phyloP scores from a whole-genome alignment of 2,329 filamentous ascomycete species.

The Lasiodiplodia citricola region DNA sequence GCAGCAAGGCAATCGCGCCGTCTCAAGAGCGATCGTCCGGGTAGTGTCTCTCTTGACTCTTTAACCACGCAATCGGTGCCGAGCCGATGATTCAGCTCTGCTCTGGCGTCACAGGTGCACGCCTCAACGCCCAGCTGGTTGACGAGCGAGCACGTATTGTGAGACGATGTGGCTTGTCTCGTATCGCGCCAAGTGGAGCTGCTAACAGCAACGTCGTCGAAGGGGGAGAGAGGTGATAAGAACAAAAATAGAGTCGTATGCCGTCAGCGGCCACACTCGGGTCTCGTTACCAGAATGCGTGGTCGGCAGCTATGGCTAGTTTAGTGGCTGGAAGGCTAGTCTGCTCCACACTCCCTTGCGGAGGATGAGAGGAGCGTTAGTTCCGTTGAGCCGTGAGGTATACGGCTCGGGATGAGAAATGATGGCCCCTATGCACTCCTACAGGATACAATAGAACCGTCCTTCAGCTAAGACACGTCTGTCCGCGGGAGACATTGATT shows the following conservation, averaged over 20 bases:
- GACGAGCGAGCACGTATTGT: not conserved
- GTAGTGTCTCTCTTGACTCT: not conserved
- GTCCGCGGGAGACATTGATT: not conserved
- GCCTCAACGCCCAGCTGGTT: not conserved
- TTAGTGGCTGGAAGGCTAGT: not conserved
- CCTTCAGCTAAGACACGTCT: not conserved
- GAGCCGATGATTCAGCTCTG: not conserved
- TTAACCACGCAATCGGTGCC: not conserved
- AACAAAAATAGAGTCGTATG: conserved; percentile 4
- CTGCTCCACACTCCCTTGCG: not conserved
- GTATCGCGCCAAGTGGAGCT: conserved; percentile 3
- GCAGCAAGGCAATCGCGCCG: not conserved
- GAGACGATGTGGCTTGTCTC: conserved; percentile 1
- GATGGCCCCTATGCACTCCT: not conserved
- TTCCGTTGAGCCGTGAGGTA: not conserved
- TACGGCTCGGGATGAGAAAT: not conserved
- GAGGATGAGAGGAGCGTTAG: not conserved
- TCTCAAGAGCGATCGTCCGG: not conserved
- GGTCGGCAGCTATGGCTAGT: not conserved
- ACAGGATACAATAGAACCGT: not conserved
- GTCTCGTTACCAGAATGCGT: not conserved
- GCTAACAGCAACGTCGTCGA: not conserved
- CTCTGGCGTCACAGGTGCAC: not conserved
- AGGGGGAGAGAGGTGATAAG: not conserved
- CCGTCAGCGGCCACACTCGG: not conserved